These are phyloP conservation scores for Fusarium duplospermum DNA, from an alignment of 2,329 filamentous ascomycete species.

Conservation along the genomic window DNA sequence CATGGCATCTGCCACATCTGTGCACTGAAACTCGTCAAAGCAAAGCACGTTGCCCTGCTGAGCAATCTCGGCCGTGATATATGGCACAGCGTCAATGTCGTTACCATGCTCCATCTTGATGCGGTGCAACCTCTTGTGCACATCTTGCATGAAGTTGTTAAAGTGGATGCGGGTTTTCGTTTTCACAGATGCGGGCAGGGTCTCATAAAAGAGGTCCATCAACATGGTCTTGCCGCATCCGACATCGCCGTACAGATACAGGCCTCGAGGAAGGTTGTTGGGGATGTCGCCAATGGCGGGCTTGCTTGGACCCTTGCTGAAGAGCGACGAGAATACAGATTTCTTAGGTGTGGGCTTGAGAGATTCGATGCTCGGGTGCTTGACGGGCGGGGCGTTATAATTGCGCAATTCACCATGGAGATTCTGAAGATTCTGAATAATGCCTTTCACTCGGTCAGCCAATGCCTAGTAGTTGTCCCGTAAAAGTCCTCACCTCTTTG, in stretches of 20 bases:
- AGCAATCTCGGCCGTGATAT: constrained; percentile 94
- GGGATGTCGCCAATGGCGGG: constrained; percentile 68
- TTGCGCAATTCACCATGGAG: constrained; percentile 83
- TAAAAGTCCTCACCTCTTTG: constrained; percentile 74
- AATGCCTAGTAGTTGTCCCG: not conserved
- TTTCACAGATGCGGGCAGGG: constrained; percentile 80
- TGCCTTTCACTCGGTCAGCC: constrained; percentile 63
- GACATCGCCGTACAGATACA: constrained; percentile 97
- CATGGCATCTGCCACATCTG: constrained; percentile 98
- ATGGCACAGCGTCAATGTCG: constrained; percentile 90
- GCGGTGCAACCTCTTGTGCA: constrained; percentile 89
- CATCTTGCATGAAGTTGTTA: constrained; percentile 99
- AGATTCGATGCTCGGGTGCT: constrained; percentile 81
- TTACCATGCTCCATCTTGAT: constrained; percentile 91
- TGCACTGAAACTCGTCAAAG: constrained; percentile 99
- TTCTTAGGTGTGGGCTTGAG: constrained; percentile 63
- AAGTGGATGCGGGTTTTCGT: constrained; percentile 96
- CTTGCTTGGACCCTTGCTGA: constrained; percentile 61
- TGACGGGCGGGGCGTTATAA: constrained; percentile 79
- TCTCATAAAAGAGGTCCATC: constrained; percentile 98
- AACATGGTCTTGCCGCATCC: constrained; percentile 99
- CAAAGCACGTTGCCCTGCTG: constrained; percentile 87
- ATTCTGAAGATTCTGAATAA: constrained; percentile 89
- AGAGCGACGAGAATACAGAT: constrained; percentile 70
- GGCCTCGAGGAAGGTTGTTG: constrained; percentile 81